These are phyloP conservation scores for Tylopilus plumbeoviolaceoides DNA, from an alignment of 768 basidiomycete genomes.

Conservation along the genomic window DNA sequence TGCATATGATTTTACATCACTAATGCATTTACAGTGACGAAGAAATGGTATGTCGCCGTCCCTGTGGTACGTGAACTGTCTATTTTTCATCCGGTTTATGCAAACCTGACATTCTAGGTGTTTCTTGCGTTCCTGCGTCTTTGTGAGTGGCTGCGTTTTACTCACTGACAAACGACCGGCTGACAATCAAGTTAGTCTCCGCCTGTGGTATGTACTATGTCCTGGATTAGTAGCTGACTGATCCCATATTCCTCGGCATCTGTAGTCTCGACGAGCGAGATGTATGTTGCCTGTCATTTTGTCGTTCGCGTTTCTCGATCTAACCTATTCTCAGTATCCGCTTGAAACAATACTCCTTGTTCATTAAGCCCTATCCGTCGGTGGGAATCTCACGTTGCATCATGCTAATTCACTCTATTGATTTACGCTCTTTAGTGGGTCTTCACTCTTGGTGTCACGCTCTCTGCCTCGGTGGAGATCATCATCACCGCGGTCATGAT, in stretches of 20 bases:
- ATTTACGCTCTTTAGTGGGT: slow-evolving; percentile 21
- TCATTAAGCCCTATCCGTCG: slow-evolving; percentile 30
- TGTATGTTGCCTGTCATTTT: slow-evolving; percentile 13
- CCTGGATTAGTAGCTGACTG: neutral
- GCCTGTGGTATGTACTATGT: slow-evolving; percentile 24
- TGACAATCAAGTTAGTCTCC: slow-evolving; percentile 20
- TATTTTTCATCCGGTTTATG: neutral
- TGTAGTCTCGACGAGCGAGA: slow-evolving; percentile 31
- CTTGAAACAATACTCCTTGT: slow-evolving; percentile 27
- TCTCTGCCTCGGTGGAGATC: slow-evolving; percentile 32
- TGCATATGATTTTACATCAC: neutral
- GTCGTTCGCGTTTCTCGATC: fast-evolving
- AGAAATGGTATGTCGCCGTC: slow-evolving; percentile 30
- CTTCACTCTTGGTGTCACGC: slow-evolving; percentile 29
- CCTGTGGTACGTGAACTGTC: slow-evolving; percentile 20
- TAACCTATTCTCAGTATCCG: slow-evolving; percentile 16
- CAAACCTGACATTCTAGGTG: slow-evolving; percentile 7
- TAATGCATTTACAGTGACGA: slow-evolving; percentile 25
- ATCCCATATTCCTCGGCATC: neutral
- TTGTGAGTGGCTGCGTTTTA: slow-evolving; percentile 15
- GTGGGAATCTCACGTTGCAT: slow-evolving; percentile 3
- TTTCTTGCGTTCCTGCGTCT: slow-evolving; percentile 34
- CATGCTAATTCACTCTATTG: neutral
- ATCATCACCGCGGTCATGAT: slow-evolving; percentile 31
- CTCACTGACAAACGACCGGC: neutral